Percentiles rank a stretch among this genome's conserved stretches.
Conservation (phyloP, 192 early-diverging fungal genomes). For the Dimargaris cristalligena region DNA sequence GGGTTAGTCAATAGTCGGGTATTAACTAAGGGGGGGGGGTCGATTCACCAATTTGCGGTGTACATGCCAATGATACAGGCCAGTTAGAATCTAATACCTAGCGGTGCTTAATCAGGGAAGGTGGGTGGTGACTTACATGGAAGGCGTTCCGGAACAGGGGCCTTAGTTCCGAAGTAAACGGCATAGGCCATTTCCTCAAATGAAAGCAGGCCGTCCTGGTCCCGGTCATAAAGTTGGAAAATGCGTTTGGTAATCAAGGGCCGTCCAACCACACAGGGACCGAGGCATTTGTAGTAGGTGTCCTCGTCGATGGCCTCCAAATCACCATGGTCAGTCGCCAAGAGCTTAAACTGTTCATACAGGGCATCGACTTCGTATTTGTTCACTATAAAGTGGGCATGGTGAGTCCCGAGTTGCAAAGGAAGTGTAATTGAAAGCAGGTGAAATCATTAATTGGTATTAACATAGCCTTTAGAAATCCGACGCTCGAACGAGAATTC, state of each 20-base stretch:
- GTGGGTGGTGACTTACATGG: slow-evolving; percentile 43
- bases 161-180: slow-evolving; percentile 66
- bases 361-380: slow-evolving; percentile 76
- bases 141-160: slow-evolving; percentile 78
- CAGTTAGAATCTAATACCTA: too few species aligned
- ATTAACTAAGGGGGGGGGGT: too few species aligned
- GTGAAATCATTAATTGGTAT: too few species aligned
- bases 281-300: slow-evolving; percentile 75
- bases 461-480: too few species aligned
- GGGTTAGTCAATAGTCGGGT: too few species aligned
- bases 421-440: too few species aligned
- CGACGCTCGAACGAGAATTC: too few species aligned
- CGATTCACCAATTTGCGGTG: too few species aligned
- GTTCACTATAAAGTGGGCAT: too few species aligned
- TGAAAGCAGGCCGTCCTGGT: slow-evolving; percentile 54
- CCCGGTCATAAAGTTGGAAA: slow-evolving; percentile 79
- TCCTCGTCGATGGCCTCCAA: slow-evolving; percentile 54
- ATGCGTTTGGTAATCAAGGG: slow-evolving; percentile 76
- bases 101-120: too few species aligned
- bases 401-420: too few species aligned
- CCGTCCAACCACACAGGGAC: slow-evolving; percentile 63
- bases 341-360: slow-evolving; percentile 69
- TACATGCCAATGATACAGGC: too few species aligned
- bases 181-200: slow-evolving; percentile 76
- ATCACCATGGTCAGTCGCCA: slow-evolving; percentile 45